Conservation (phyloP, 345 rosid species). For the Corchorus capsularis region DNA sequence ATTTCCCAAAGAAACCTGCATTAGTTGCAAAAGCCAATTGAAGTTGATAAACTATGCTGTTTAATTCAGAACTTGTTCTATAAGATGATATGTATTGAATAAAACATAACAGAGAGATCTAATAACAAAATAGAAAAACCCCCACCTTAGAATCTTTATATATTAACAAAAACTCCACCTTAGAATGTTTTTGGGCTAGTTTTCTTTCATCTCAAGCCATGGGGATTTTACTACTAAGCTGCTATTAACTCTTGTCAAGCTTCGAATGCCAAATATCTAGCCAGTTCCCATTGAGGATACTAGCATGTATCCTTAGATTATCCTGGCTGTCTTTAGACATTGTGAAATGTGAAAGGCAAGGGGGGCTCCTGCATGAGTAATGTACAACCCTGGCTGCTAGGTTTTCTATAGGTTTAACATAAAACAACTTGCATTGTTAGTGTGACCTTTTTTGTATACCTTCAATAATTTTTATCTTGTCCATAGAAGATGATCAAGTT, state of each 20-base stretch:
- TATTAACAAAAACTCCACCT: background rate
- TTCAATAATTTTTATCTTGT: background rate
- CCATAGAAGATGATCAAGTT: background rate
- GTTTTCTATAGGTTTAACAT: conserved; percentile 11
- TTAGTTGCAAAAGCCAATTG: conserved; percentile 8
- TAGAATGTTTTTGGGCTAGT: background rate
- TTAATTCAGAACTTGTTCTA: background rate
- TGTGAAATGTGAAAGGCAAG: background rate
- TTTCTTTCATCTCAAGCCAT: background rate
- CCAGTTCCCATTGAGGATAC: background rate
- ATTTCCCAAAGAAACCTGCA: background rate
- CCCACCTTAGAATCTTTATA: background rate
- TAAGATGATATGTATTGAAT: background rate
- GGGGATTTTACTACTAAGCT: background rate
- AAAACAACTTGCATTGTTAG: background rate
- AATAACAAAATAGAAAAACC: background rate
- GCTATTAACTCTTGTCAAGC: no score
- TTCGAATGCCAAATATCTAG: background rate
- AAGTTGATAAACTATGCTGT: background rate
- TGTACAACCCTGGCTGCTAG: conserved; percentile 12
- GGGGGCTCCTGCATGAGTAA: background rate
- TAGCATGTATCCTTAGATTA: background rate
- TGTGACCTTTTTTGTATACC: background rate
- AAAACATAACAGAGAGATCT: background rate
- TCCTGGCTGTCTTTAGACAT: conserved; percentile 9